Evolutionary conservation across 164 flowering plant species (phyloP), one percentile per base, ranked within the genome.

Genomic region (Liriodendron chinense): DNA sequence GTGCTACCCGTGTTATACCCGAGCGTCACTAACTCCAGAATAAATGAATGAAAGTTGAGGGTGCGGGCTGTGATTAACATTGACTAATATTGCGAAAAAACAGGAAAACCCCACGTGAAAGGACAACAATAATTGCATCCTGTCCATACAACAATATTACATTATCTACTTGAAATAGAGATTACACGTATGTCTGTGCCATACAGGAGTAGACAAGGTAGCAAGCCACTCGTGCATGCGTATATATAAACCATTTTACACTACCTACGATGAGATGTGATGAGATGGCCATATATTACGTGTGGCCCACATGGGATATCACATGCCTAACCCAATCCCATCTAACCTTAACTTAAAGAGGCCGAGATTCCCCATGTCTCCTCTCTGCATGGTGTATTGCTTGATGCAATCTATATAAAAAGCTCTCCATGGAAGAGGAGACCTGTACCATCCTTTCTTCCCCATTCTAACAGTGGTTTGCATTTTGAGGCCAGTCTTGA

Each of bases 281-380:
- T 12, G 16, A 56, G 20, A 12, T 56, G 61, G 8, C 59, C 59
- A 16, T 53, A 53, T 53, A 53, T 53, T 53, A 12, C 59, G 16
- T 53, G 68, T 22, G 43, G 26, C 68, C 69, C 69, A 67, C 69
- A 67, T 28, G 69, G 8, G n/a, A 53, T 53, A 67, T 25, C 47
- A 67, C 69, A 67, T 28, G 69, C 21, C 20, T 7, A 28, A 5
- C 48, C 8, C 23, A 28, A 24, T 28, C 28, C 47, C 34, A 22
- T 65, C 34, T 9, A 22, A 23, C 25, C 26, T 23, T 67, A 16
- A 67, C 47, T 67, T 14, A 67, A 20, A 24, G 69, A 26, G 2
- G 48, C 20, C 26, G 23, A 26, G 49, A 28, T 34, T 67, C 28
- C 67, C 26, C 7, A 21, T 64, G 67, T 22, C 26, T 26, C 67